A percentile compares a stretch with the other conserved stretches of the same genome.
Conservation (phyloP, 1,139 yeast genomes). For the Geotrichum carabidarum region DNA sequence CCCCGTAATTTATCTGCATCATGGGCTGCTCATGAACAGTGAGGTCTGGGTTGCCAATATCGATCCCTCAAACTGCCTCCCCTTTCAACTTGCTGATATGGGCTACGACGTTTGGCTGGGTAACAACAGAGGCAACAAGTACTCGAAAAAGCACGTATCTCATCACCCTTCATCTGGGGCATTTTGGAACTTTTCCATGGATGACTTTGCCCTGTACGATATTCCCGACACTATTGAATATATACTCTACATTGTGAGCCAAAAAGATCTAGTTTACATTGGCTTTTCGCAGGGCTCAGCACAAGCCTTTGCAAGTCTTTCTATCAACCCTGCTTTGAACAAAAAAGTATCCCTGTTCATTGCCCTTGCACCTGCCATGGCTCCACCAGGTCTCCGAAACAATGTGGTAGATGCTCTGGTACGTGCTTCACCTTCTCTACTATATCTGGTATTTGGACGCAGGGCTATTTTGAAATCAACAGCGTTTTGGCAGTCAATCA, state of each 20-base stretch:
- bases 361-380: constrained; percentile 90
- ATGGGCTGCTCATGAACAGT: constrained; percentile 85
- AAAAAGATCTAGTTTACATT: constrained; percentile 52
- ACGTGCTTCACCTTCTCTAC: constrained; percentile 70
- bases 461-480: constrained; percentile 71
- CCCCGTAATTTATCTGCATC: constrained; percentile 74
- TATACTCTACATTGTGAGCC: constrained; percentile 47
- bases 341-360: constrained; percentile 63
- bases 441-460: constrained; percentile 71
- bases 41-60: constrained; percentile 76
- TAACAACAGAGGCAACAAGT: constrained; percentile 84
- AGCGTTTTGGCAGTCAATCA: constrained; percentile 72
- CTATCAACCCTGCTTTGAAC: constrained; percentile 66
- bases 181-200: constrained; percentile 83
- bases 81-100: constrained; percentile 66
- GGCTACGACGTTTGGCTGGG: constrained; percentile 95
- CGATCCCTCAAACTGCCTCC: constrained; percentile 59
- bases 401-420: constrained; percentile 69
- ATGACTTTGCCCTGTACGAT: constrained; percentile 78
- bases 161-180: constrained; percentile 43
- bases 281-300: constrained; percentile 94
- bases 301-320: constrained; percentile 76
- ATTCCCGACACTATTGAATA: constrained; percentile 72
- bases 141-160: constrained; percentile 53
- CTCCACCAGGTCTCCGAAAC: constrained; percentile 81